These are phyloP conservation scores for Solanum acaule DNA, from an alignment of 257 asterid species.

Conservation along the genomic window DNA sequence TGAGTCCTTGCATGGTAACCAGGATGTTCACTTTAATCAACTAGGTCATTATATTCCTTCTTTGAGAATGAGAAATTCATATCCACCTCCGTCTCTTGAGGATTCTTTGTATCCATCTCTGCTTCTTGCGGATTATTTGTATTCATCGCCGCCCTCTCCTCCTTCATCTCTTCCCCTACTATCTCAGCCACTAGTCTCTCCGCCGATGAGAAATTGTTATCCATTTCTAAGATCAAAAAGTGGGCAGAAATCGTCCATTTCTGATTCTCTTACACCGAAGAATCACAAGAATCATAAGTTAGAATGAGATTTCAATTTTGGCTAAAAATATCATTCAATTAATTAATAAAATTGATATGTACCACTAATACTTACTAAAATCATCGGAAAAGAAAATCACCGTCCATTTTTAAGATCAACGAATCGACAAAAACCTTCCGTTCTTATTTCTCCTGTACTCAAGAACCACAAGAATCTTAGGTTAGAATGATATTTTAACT, in stretches of 20 bases:
- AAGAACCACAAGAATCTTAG: neutral
- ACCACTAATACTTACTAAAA: neutral
- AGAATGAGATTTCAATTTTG: neutral
- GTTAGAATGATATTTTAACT: neutral
- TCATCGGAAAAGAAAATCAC: neutral
- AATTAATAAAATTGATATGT: neutral
- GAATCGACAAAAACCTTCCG: neutral
- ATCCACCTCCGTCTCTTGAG: neutral
- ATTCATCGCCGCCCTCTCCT: neutral
- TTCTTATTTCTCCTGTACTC: neutral
- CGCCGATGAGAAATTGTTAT: neutral
- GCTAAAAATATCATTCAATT: neutral
- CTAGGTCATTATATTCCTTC: slow-evolving; percentile 43
- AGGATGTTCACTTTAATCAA: slow-evolving; percentile 14
- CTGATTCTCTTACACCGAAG: neutral
- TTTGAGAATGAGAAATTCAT: neutral
- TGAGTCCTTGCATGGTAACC: slow-evolving; percentile 13
- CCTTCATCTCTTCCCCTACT: neutral
- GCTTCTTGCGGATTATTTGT: too few relatives aligned
- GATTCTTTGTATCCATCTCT: too few relatives aligned
- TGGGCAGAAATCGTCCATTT: neutral
- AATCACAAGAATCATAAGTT: neutral
- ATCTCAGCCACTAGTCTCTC: neutral
- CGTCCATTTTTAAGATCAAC: neutral
- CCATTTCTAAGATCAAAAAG: neutral